phyloP scores from a whole-genome alignment of 192 early-diverging fungal genomes.

The Linnemannia hyalina region DNA sequence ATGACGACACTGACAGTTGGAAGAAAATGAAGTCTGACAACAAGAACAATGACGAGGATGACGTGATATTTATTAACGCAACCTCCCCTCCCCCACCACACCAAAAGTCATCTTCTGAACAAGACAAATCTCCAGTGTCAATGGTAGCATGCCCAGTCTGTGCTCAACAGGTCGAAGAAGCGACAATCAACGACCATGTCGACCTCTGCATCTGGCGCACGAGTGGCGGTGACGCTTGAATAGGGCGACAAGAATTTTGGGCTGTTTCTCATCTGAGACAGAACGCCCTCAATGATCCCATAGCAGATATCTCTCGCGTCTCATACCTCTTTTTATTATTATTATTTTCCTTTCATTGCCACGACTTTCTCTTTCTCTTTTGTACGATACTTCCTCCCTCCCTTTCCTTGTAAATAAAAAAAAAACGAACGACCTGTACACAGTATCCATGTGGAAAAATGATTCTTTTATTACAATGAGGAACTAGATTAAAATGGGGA shows the following conservation, averaged over 20 bases:
- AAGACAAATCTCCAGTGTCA: not conserved
- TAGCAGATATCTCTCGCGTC: not conserved
- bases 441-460: not conserved
- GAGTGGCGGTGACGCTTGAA: conserved; percentile 26
- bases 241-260: not conserved
- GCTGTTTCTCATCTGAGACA: not conserved
- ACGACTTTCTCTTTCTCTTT: not conserved
- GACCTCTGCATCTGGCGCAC: conserved; percentile 50
- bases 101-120: no score
- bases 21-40: conserved; percentile 15
- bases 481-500: not conserved
- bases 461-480: not conserved
- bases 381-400: no score
- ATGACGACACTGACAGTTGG: not conserved
- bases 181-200: conserved; percentile 56
- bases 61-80: not conserved
- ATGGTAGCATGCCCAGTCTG: conserved; percentile 53
- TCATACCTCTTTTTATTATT: not conserved
- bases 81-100: not conserved
- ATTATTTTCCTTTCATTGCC: not conserved
- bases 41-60: not conserved
- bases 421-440: not conserved
- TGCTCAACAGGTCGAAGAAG: conserved; percentile 13
- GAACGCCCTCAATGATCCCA: no score
- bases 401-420: not conserved